phyloP scores from a whole-genome alignment of 495 filamentous ascomycete species.

The Tuber indicum region DNA sequence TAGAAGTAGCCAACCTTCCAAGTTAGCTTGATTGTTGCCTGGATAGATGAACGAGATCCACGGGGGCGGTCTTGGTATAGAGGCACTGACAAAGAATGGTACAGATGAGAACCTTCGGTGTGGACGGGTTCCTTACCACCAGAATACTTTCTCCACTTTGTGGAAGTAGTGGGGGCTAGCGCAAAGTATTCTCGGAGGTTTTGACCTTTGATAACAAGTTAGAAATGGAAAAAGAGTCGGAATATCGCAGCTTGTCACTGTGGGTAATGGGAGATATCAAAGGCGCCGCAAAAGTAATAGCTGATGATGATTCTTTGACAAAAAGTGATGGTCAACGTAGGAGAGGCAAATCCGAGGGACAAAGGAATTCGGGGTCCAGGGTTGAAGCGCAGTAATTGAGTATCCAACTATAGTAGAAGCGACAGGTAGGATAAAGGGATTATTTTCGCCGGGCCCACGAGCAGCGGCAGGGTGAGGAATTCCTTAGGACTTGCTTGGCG shows the following conservation, averaged over 20 bases:
- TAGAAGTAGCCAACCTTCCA: slow-evolving; percentile 83
- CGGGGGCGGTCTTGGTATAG: slow-evolving; percentile 69
- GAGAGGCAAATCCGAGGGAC: too few species aligned
- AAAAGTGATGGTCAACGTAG: not conserved
- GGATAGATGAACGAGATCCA: not conserved
- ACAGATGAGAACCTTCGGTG: slow-evolving; percentile 90
- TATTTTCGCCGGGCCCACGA: not conserved
- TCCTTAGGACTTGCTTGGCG: too few species aligned
- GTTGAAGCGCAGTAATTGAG: not conserved
- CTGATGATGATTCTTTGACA: not conserved
- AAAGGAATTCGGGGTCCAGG: not conserved
- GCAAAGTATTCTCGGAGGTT: slow-evolving; percentile 83
- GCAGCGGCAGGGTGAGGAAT: not conserved
- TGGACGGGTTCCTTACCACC: slow-evolving; percentile 93
- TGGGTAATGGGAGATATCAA: not conserved
- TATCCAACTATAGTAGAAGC: not conserved
- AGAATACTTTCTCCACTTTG: slow-evolving; percentile 74
- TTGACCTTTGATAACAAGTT: slow-evolving; percentile 71
- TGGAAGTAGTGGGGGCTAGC: slow-evolving; percentile 85
- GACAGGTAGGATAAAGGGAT: not conserved
- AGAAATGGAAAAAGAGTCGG: slow-evolving; percentile 45
- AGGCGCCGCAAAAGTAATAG: not conserved
- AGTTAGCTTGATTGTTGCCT: slow-evolving; percentile 4
- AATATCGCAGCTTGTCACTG: slow-evolving; percentile 10
- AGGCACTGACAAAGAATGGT: slow-evolving; percentile 86